Percentiles rank a stretch among this genome's conserved stretches.
Evolutionary conservation across 129 eudicot genomes (phyloP).

Genomic region (Rutidosis leptorrhynchoides): DNA sequence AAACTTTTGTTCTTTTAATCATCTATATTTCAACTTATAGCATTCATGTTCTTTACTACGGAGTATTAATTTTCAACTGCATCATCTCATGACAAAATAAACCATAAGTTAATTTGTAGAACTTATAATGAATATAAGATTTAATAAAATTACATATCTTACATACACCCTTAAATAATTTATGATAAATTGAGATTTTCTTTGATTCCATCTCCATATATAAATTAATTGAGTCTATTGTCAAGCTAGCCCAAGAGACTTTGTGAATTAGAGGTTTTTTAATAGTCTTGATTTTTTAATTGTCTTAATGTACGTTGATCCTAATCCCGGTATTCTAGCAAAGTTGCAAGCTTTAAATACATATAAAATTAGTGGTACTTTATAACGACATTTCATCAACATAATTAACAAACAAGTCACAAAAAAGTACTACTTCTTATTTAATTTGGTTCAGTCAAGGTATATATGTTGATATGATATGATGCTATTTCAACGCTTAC

Average conservation of each 20-base stretch:
- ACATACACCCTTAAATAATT: neutral
- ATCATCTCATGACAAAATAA: neutral
- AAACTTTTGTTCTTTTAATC: conserved; percentile 21
- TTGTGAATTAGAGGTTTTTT: conserved; percentile 8
- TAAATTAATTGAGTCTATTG: conserved; percentile 13
- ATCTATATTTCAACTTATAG: neutral
- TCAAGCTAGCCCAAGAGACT: conserved; percentile 19
- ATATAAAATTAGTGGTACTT: conserved; percentile 18
- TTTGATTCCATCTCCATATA: neutral
- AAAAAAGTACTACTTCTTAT: conserved; percentile 5
- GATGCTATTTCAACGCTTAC: neutral
- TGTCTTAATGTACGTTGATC: conserved; percentile 32
- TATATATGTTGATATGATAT: conserved; percentile 13
- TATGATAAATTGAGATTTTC: neutral
- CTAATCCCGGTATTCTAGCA: conserved; percentile 23
- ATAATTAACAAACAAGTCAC: conserved; percentile 14
- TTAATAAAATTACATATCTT: neutral
- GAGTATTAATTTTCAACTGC: neutral
- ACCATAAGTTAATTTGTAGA: neutral
- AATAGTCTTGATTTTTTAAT: conserved; percentile 19
- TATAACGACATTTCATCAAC: conserved; percentile 23
- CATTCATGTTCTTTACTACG: neutral
- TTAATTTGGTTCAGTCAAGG: conserved; percentile 8
- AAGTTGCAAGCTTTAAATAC: conserved; percentile 7
- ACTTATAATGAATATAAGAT: conserved; percentile 2